Evolutionary conservation across 2,329 filamentous ascomycete genomes (phyloP).

Genomic region (Diaporthe sp.): DNA sequence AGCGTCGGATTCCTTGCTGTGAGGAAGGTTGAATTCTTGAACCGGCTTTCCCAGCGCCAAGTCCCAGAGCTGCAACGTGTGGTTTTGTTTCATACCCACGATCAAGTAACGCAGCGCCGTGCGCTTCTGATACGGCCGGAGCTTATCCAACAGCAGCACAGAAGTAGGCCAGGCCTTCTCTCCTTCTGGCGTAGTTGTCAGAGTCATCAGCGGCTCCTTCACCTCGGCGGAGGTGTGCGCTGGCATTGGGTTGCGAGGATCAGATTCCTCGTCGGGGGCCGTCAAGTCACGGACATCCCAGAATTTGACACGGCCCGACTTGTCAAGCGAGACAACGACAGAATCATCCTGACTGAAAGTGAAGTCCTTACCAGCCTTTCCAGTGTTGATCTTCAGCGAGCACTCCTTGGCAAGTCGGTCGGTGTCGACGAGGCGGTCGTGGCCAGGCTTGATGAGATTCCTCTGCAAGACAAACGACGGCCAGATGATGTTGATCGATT

Average conservation of each 20-base stretch:
- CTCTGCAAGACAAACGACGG: slow-evolving; percentile 72
- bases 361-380: slow-evolving; percentile 98
- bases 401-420: slow-evolving; percentile 89
- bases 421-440: slow-evolving; percentile 81
- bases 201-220: slow-evolving; percentile 85
- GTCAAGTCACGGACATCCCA: slow-evolving; percentile 93
- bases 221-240: slow-evolving; percentile 76
- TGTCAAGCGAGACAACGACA: slow-evolving; percentile 94
- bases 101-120: slow-evolving; percentile 94
- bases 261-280: slow-evolving; percentile 60
- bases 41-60: slow-evolving; percentile 94
- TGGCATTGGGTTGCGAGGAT: slow-evolving; percentile 62
- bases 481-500: slow-evolving; percentile 92
- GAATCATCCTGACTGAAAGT: slow-evolving; percentile 97
- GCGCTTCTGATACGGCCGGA: slow-evolving; percentile 90
- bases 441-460: slow-evolving; percentile 70
- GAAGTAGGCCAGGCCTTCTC: slow-evolving; percentile 99
- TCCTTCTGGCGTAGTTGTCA: slow-evolving; percentile 85
- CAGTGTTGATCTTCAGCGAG: slow-evolving; percentile 92
- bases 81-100: slow-evolving; percentile 98
- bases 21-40: slow-evolving; percentile 95
- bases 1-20: slow-evolving; percentile 96
- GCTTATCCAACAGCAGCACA: slow-evolving; percentile 94
- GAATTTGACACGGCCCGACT: slow-evolving; percentile 95
- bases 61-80: slow-evolving; percentile 98